Conservation (phyloP, 2,329 filamentous ascomycete species). For the Aotearoamyces nothofagi region DNA sequence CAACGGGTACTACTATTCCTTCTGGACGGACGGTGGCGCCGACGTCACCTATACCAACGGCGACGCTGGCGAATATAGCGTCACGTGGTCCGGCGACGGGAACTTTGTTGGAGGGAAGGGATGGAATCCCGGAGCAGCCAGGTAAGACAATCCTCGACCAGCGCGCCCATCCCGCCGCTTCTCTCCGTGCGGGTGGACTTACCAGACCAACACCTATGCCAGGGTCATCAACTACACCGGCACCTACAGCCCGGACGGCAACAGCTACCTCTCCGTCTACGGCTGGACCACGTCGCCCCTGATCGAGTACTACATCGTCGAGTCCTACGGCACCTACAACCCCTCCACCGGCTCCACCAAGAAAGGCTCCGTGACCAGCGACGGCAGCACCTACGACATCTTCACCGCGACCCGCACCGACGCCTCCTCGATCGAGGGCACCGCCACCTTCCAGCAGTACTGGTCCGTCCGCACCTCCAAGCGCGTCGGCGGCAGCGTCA, state of each 20-base stretch:
- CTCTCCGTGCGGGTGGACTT: conserved; percentile 6
- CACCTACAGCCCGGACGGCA: conserved; percentile 22
- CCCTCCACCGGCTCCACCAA: conserved; percentile 28
- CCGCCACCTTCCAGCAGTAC: conserved; percentile 33
- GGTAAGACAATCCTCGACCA: conserved; percentile 11
- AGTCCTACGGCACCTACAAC: conserved; percentile 32
- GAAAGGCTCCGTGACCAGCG: conserved; percentile 33
- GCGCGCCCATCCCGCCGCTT: neutral
- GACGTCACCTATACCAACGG: conserved; percentile 37
- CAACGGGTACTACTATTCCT: conserved; percentile 43
- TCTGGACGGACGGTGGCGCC: conserved; percentile 36
- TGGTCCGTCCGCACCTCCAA: conserved; percentile 29
- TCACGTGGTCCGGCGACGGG: conserved; percentile 28
- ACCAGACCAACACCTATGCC: neutral
- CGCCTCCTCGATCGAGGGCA: conserved; percentile 23
- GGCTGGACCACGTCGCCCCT: conserved; percentile 37
- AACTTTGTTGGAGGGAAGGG: conserved; percentile 32
- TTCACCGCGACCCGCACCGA: conserved; percentile 7
- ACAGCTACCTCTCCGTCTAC: conserved; percentile 37
- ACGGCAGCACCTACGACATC: conserved; percentile 34
- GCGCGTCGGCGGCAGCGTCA: conserved; percentile 32
- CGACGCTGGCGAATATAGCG: conserved; percentile 30
- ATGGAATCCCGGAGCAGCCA: conserved; percentile 24
- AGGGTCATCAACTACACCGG: conserved; percentile 26
- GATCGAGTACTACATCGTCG: conserved; percentile 45